These are phyloP conservation scores for Alisma plantagoaquatica DNA, from an alignment of 106 monocot genomes.

Conservation along the genomic window DNA sequence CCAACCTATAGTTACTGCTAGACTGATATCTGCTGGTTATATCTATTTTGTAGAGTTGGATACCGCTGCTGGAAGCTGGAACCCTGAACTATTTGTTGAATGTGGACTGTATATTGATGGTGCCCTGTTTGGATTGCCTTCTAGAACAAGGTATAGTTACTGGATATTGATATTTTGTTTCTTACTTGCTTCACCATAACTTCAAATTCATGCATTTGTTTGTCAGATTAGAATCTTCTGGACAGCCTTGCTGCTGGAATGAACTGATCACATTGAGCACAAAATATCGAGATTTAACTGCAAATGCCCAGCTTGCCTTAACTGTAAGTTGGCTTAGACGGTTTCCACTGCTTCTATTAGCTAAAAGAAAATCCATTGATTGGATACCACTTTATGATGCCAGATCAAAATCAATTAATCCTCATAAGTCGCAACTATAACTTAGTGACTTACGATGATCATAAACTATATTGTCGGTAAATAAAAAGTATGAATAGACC, in stretches of 20 bases:
- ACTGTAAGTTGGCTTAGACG: slow-evolving; percentile 41
- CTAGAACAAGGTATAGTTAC: slow-evolving; percentile 47
- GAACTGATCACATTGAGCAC: slow-evolving; percentile 76
- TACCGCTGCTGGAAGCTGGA: slow-evolving; percentile 11
- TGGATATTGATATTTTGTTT: neutral
- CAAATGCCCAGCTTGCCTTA: slow-evolving; percentile 68
- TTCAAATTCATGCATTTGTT: neutral
- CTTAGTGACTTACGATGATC: no score
- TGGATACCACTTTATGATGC: no score
- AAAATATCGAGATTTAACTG: slow-evolving; percentile 92
- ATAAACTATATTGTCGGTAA: no score
- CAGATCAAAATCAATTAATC: no score
- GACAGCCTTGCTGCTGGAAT: slow-evolving; percentile 73
- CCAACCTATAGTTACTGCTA: no score
- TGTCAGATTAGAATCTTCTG: slow-evolving; percentile 74
- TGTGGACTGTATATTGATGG: slow-evolving; percentile 78
- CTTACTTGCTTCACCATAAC: neutral
- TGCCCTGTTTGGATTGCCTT: slow-evolving; percentile 56
- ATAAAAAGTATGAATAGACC: no score
- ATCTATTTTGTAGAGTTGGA: slow-evolving; percentile 16
- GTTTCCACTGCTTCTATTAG: neutral
- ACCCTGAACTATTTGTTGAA: slow-evolving; percentile 72
- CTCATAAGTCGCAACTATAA: no score
- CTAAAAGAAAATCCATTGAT: no score
- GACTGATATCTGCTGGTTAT: no score